These are phyloP conservation scores for Saksenaea oblongispora DNA, from an alignment of 371 early-diverging fungal species.

Conservation along the genomic window DNA sequence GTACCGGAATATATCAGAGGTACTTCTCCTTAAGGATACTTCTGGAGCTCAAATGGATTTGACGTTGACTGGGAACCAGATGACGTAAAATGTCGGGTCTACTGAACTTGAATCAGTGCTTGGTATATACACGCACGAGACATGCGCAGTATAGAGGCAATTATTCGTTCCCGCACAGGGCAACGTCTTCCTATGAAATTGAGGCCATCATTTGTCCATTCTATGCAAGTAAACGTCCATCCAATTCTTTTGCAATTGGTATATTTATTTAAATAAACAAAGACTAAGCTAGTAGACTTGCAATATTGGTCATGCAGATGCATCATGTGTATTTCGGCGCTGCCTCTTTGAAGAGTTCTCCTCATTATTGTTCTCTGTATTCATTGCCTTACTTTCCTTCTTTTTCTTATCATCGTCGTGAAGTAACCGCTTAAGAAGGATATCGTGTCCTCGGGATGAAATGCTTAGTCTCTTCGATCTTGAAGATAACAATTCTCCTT, in stretches of 20 bases:
- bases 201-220: too few species aligned
- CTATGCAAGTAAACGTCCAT: not conserved
- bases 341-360: not conserved
- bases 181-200: too few species aligned
- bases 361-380: not conserved
- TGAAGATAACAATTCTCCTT: constrained; percentile 51
- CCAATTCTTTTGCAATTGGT: not conserved
- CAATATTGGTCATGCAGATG: not conserved
- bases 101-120: too few species aligned
- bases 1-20: too few species aligned
- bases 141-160: too few species aligned
- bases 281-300: not conserved
- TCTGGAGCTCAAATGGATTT: too few species aligned
- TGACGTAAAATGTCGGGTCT: too few species aligned
- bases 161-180: too few species aligned
- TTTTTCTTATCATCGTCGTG: not conserved
- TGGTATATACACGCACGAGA: too few species aligned
- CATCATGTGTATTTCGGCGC: not conserved
- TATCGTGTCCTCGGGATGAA: not conserved
- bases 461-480: not conserved
- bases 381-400: not conserved
- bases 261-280: not conserved
- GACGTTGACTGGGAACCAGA: too few species aligned
- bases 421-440: not conserved
- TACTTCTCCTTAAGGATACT: too few species aligned